These are phyloP conservation scores for Penicillium sp. DNA, from an alignment of 2,329 filamentous ascomycete species.

Conservation along the genomic window DNA sequence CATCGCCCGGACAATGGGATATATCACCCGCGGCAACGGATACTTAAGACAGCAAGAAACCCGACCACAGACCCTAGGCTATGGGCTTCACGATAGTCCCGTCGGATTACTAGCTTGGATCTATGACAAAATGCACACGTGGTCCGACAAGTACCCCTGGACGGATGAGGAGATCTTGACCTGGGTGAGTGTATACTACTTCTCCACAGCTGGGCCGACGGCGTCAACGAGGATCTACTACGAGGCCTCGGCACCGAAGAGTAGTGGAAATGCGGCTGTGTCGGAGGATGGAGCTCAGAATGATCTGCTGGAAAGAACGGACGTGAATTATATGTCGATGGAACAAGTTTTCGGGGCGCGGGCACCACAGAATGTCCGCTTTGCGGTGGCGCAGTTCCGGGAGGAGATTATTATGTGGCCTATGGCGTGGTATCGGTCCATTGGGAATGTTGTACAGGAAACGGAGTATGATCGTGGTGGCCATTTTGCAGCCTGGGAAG, in stretches of 20 bases:
- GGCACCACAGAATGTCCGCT: slow-evolving; percentile 41
- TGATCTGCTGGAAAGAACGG: neutral
- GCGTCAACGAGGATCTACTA: slow-evolving; percentile 65
- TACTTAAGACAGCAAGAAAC: slow-evolving; percentile 57
- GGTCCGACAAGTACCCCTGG: slow-evolving; percentile 65
- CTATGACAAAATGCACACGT: slow-evolving; percentile 70
- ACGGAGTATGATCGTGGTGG: slow-evolving; percentile 41
- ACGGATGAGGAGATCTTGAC: slow-evolving; percentile 66
- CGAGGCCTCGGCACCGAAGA: slow-evolving; percentile 43
- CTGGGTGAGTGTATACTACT: slow-evolving; percentile 66
- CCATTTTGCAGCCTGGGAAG: slow-evolving; percentile 48
- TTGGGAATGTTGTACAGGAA: slow-evolving; percentile 46
- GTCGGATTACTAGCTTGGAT: slow-evolving; percentile 67
- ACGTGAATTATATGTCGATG: slow-evolving; percentile 10
- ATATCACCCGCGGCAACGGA: slow-evolving; percentile 26
- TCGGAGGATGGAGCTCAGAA: neutral
- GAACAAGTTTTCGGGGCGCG: slow-evolving; percentile 30
- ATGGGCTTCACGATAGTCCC: slow-evolving; percentile 60
- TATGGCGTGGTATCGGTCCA: slow-evolving; percentile 42
- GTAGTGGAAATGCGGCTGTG: neutral
- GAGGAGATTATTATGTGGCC: slow-evolving; percentile 45
- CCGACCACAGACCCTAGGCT: slow-evolving; percentile 64
- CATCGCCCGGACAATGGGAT: slow-evolving; percentile 18
- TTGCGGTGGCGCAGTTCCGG: slow-evolving; percentile 47
- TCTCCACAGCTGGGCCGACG: slow-evolving; percentile 59